Percentiles rank a stretch among this genome's conserved stretches.
Conservation (phyloP, 2,329 filamentous ascomycete species). For the Fusarium camptoceras region DNA sequence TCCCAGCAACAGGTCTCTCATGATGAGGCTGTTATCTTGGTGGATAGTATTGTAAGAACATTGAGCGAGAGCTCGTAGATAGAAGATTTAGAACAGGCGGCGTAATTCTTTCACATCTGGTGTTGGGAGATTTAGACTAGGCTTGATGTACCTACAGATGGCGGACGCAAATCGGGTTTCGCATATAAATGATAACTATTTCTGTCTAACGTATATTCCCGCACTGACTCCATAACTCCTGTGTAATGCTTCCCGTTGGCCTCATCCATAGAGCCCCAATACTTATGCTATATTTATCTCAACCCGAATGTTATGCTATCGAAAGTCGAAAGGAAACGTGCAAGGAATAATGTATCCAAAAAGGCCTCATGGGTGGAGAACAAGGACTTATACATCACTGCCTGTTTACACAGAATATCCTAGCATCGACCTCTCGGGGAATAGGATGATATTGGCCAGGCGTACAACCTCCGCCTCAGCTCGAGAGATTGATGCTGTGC, state of each 20-base stretch:
- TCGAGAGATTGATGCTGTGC: slow-evolving; percentile 47
- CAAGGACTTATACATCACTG: neutral
- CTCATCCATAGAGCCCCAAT: neutral
- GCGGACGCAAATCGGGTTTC: slow-evolving; percentile 1
- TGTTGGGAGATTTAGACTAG: neutral
- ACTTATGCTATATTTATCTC: neutral
- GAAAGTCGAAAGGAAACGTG: neutral
- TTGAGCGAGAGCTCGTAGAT: slow-evolving; percentile 25
- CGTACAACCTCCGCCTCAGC: slow-evolving; percentile 65
- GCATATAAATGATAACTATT: neutral
- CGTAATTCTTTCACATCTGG: neutral
- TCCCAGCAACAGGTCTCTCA: slow-evolving; percentile 45
- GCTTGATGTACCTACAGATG: neutral
- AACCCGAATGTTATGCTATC: neutral
- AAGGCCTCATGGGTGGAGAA: neutral
- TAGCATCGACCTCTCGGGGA: slow-evolving; percentile 61
- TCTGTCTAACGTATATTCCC: slow-evolving; percentile 13
- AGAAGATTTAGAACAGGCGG: neutral
- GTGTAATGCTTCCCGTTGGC: slow-evolving; percentile 19
- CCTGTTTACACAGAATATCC: slow-evolving; percentile 46
- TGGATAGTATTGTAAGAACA: slow-evolving; percentile 41
- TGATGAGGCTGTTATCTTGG: slow-evolving; percentile 43
- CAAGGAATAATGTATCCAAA: neutral
- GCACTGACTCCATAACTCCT: slow-evolving; percentile 24
- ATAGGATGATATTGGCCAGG: slow-evolving; percentile 68